Evolutionary conservation across 345 rosid genomes (phyloP), one percentile per base, ranked within the genome.

Genomic region (Acer yangbiense): DNA sequence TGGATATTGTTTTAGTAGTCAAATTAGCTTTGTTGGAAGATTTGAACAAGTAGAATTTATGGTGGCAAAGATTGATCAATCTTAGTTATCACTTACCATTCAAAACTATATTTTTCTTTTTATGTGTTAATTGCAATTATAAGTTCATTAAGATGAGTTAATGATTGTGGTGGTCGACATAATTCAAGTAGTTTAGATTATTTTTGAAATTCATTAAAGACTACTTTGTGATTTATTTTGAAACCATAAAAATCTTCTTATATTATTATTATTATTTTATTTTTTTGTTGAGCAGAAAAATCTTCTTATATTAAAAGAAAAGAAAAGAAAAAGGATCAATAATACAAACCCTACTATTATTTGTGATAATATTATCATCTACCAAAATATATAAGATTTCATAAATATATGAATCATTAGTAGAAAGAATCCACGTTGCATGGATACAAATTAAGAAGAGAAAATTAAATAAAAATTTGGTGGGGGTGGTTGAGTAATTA

Each of bases 401-500:
- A 7, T 41, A 8, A 41, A 41, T 41, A 41, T 41, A 32, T 32
- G 44, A 41, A 41, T 41, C 44, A 41, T 41, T 41, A 41, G 7
- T 7, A 41, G 44, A 41, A 41, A 41, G 44, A 41, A 41, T 41
- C 44, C 44, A 41, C 2, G 9, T 57, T 57, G 62, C 62, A 57
- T 41, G 44, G 44, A 41, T 41, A 41, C 9, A 8, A 41, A n/a
- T n/a, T n/a, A n/a, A 41, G 44, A 41, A 41, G 44, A 54, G 62
- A 6, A 57, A 57, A 57, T n/a, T n/a, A n/a, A 18, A 57, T n/a
- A 57, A 57, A 57, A 57, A 17, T 57, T 57, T 57, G 62, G 62
- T 57, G 62, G 23, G 23, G 62, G 62, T 57, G 62, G 62, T 57
- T 57, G 62, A 57, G 62, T 57, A n/a, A 18, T 57, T 57, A 57